Percentiles rank a stretch among this genome's conserved stretches.
Evolutionary conservation across 352 stramenopile genomes (phyloP).

Genomic region (Thalassiosira exigua): DNA sequence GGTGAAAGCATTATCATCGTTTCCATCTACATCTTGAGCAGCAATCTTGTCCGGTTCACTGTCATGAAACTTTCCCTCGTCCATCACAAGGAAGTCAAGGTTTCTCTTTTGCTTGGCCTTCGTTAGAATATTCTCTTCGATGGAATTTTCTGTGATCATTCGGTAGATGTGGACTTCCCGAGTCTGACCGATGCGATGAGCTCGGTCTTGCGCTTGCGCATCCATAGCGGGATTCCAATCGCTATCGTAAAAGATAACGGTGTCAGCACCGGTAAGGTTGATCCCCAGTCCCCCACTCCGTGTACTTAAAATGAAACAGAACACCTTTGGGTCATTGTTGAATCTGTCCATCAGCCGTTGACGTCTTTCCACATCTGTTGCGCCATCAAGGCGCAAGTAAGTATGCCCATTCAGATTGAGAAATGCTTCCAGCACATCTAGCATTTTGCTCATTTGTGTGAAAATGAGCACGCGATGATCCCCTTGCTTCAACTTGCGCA

Average conservation of each 20-base stretch:
- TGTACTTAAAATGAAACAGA: conserved; percentile 99
- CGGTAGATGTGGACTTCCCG: conserved; percentile 99
- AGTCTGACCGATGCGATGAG: conserved; percentile 97
- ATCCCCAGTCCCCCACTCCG: conserved; percentile 96
- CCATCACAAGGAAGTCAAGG: conserved; percentile 93
- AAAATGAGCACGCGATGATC: conserved; percentile 86
- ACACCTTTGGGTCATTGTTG: conserved; percentile 95
- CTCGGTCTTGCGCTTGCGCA: conserved; percentile 92
- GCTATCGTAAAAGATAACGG: conserved; percentile 88
- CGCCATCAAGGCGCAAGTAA: conserved; percentile 98
- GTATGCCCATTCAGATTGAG: conserved; percentile 88
- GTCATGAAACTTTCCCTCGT: conserved; percentile 86
- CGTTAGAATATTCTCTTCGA: conserved; percentile 99
- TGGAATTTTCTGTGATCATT: conserved; percentile 95
- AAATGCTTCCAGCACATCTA: conserved; percentile 98
- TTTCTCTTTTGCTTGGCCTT: conserved; percentile 97
- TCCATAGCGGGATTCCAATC: conserved; percentile 88
- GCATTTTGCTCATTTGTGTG: conserved; percentile 89
- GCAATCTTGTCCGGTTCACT: conserved; percentile 76
- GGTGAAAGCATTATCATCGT: conserved; percentile 68
- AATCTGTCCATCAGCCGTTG: conserved; percentile 98
- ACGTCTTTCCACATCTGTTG: conserved; percentile 93
- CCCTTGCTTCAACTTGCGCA: conserved; percentile 73
- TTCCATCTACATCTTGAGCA: conserved; percentile 75
- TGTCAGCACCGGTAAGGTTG: conserved; percentile 97